Evolutionary conservation across 2,329 filamentous ascomycete genomes (phyloP).

Genomic region (Dryadomyces quercivorus): DNA sequence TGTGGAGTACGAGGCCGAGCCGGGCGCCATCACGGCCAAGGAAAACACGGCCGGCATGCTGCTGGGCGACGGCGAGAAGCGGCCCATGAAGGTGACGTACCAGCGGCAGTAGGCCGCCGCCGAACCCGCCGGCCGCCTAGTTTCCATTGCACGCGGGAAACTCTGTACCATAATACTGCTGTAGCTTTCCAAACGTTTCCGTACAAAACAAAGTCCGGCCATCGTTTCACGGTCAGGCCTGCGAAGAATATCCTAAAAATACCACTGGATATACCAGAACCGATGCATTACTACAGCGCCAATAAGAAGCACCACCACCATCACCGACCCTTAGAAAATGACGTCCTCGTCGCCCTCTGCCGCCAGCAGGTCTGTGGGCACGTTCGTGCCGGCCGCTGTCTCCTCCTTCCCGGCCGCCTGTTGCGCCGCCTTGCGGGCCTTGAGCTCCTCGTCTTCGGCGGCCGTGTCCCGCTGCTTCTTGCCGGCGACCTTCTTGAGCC

Average conservation of each 20-base stretch:
- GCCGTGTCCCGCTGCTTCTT: conserved; percentile 74
- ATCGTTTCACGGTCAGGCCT: too few species aligned
- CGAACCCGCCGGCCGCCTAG: background rate
- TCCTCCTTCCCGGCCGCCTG: conserved; percentile 18
- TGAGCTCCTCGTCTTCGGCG: conserved; percentile 61
- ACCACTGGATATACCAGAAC: background rate
- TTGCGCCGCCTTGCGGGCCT: conserved; percentile 51
- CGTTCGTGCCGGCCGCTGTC: conserved; percentile 21
- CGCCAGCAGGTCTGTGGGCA: conserved; percentile 54
- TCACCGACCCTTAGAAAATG: conserved; percentile 51
- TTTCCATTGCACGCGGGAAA: conserved; percentile 11
- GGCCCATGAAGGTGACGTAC: conserved; percentile 89
- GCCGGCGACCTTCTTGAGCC: conserved; percentile 84
- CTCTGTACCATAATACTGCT: background rate
- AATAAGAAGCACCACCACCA: background rate
- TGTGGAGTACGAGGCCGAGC: conserved; percentile 87
- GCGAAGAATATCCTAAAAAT: too few species aligned
- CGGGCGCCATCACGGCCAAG: conserved; percentile 83
- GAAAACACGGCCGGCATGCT: conserved; percentile 82
- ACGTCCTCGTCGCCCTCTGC: conserved; percentile 73
- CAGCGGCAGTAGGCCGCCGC: conserved; percentile 58
- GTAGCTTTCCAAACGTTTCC: too few species aligned
- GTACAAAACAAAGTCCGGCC: too few species aligned
- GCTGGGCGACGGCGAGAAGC: conserved; percentile 45
- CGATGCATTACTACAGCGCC: background rate